A percentile compares a stretch with the other conserved stretches of the same genome.
These are phyloP conservation scores for Verticillium alfalfae DNA, from an alignment of 2,329 filamentous ascomycete species.

Conservation along the genomic window DNA sequence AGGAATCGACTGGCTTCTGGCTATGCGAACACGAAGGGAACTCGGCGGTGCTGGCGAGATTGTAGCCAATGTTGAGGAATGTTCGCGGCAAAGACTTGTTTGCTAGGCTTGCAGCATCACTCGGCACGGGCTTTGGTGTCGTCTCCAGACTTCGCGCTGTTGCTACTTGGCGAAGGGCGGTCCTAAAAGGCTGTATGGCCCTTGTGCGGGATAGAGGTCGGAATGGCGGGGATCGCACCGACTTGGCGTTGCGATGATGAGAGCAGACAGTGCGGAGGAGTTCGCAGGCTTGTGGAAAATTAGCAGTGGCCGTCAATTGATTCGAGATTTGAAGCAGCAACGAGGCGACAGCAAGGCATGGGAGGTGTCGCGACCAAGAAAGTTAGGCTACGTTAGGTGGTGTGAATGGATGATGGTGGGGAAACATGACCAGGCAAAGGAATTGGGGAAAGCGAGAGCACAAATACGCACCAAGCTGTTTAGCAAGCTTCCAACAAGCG, in stretches of 20 bases:
- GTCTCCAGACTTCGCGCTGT: neutral
- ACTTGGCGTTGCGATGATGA: neutral
- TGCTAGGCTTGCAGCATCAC: neutral
- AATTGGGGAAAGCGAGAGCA: neutral
- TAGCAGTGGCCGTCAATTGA: neutral
- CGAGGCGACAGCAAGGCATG: neutral
- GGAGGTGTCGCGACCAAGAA: neutral
- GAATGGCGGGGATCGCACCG: neutral
- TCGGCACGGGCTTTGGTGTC: neutral
- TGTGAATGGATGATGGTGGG: neutral
- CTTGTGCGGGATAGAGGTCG: neutral
- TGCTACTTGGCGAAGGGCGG: neutral
- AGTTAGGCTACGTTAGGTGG: neutral
- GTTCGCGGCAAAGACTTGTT: neutral
- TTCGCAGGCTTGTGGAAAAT: neutral
- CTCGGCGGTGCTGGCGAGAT: neutral
- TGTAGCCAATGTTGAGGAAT: neutral
- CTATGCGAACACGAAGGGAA: neutral
- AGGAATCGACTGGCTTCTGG: conserved; percentile 3
- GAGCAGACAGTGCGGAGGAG: neutral
- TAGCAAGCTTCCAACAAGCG: neutral
- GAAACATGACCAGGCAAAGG: neutral
- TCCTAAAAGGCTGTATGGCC: neutral
- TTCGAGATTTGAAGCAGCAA: neutral
- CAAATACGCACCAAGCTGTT: neutral